A percentile compares a stretch with the other conserved stretches of the same genome.
phyloP scores from a whole-genome alignment of 2,329 filamentous ascomycete species.

The Aureobasidium vineae region DNA sequence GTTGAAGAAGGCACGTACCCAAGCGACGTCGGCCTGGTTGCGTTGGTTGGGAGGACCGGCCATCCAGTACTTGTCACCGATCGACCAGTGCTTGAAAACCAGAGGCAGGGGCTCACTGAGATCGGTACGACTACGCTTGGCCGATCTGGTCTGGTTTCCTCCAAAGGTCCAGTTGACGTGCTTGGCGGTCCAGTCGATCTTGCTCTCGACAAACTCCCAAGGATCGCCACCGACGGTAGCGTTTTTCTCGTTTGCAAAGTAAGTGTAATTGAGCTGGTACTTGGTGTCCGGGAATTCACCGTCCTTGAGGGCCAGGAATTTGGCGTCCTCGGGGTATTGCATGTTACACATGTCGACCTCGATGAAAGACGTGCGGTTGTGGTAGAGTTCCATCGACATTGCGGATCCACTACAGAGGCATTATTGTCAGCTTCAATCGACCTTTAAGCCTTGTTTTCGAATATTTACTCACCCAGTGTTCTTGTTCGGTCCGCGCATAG shows the following conservation, averaged over 20 bases:
- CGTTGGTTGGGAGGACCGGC: slow-evolving; percentile 45
- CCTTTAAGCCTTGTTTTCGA: too few relatives aligned
- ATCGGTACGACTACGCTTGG: slow-evolving; percentile 39
- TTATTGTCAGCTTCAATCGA: not conserved
- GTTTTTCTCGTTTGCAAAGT: slow-evolving; percentile 10
- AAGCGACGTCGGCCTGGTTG: slow-evolving; percentile 47
- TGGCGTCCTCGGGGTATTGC: slow-evolving; percentile 41
- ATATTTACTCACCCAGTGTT: slow-evolving; percentile 11
- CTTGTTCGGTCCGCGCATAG: slow-evolving; percentile 37
- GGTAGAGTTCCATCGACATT: slow-evolving; percentile 48
- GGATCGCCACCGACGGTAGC: slow-evolving; percentile 40
- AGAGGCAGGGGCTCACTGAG: slow-evolving; percentile 46
- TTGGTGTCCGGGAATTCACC: slow-evolving; percentile 42
- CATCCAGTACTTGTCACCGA: slow-evolving; percentile 47
- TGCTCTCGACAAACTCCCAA: slow-evolving; percentile 49
- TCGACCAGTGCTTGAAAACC: slow-evolving; percentile 51
- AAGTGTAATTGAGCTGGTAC: slow-evolving; percentile 46
- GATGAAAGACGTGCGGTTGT: slow-evolving; percentile 47
- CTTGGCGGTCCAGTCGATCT: slow-evolving; percentile 50
- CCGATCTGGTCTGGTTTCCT: slow-evolving; percentile 39
- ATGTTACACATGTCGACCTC: slow-evolving; percentile 50
- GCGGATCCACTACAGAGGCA: slow-evolving; percentile 41
- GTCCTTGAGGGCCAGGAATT: slow-evolving; percentile 43
- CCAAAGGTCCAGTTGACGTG: slow-evolving; percentile 47
- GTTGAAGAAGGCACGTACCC: slow-evolving; percentile 53